A percentile compares a stretch with the other conserved stretches of the same genome.
These are phyloP conservation scores for Lachnellula arida DNA, from an alignment of 2,329 filamentous ascomycete species.

Conservation along the genomic window DNA sequence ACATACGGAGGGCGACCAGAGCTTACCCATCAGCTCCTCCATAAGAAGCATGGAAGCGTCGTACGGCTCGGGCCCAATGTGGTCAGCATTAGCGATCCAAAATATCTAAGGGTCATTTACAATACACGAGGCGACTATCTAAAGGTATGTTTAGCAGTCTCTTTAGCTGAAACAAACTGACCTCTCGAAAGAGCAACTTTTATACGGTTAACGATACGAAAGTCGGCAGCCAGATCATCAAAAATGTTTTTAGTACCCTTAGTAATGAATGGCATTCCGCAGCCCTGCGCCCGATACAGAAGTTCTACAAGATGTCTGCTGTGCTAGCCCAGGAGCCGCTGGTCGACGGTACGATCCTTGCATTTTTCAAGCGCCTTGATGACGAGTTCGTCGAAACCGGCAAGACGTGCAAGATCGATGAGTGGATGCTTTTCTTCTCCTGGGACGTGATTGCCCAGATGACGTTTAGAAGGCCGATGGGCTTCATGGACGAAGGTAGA, in stretches of 20 bases:
- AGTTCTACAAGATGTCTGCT: slow-evolving; percentile 24
- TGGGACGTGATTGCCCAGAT: slow-evolving; percentile 38
- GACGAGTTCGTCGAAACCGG: slow-evolving; percentile 31
- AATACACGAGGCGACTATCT: slow-evolving; percentile 13
- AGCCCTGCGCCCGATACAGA: slow-evolving; percentile 23
- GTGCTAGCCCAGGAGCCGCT: slow-evolving; percentile 24
- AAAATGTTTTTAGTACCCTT: slow-evolving; percentile 22
- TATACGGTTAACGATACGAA: slow-evolving; percentile 23
- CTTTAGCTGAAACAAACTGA: neutral
- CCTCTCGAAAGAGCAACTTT: slow-evolving; percentile 14
- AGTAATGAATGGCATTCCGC: slow-evolving; percentile 17
- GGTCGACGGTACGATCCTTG: slow-evolving; percentile 30
- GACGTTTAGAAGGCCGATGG: slow-evolving; percentile 37
- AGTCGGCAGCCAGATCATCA: slow-evolving; percentile 11
- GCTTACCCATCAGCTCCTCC: slow-evolving; percentile 15
- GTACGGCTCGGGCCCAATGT: slow-evolving; percentile 26
- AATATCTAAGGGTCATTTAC: slow-evolving; percentile 16
- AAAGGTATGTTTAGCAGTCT: slow-evolving; percentile 14
- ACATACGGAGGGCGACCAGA: slow-evolving; percentile 16
- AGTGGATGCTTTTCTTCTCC: slow-evolving; percentile 38
- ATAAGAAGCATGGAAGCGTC: slow-evolving; percentile 20
- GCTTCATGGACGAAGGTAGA: slow-evolving; percentile 33
- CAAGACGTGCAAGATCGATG: slow-evolving; percentile 34
- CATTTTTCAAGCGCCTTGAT: slow-evolving; percentile 33
- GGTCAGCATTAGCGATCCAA: slow-evolving; percentile 25